Evolutionary conservation across 768 basidiomycete species (phyloP), one percentile per base, ranked within the genome.

Genomic region (Boletus tomentosulus): DNA sequence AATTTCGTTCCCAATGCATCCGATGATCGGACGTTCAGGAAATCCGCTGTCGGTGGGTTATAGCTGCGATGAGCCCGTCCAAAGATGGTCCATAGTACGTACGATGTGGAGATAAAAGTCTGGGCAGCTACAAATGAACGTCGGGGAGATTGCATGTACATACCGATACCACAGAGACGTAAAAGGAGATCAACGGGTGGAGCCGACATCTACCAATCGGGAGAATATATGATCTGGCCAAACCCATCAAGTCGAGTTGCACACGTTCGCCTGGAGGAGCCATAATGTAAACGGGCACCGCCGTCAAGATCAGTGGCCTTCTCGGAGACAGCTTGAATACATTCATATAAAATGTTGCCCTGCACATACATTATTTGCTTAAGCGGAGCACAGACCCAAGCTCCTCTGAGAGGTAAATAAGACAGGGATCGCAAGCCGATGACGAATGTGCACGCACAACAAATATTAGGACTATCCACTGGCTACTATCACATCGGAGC

Each of bases 401-500:
- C 22, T 31, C 30, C 43, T 34, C 30, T 51, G 34, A 48, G 43
- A n/a, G 34, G 31, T 37, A 42, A 54, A 42, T 35, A n/a, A 35
- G 37, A 33, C 1, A n/a, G 46, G 15, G 13, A 46, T 30, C 45
- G 16, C 33, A 55, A 31, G 33, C 39, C 42, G 51, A 43, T n/a
- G 33, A 46, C 44, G 15, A 16, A 12, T 34, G 28, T 13, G 50
- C 6, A 33, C 39, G 10, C 38, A 13, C 43, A 33, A 46, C 49
- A 19, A 19, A 19, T 19, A 46, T 24, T 43, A n/a, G 45, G 31
- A 33, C 47, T 16, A 38, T 38, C 13, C 31, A 34, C 15, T 30
- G 44, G 57, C 61, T 66, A 47, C 61, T 66, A 47, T 60, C 64
- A 66, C 55, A 66, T 63, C 55, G 58, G 58, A 47, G 33, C 43